Evolutionary conservation across 2,329 filamentous ascomycete genomes (phyloP), one percentile per base, ranked within the genome.

Genomic region (Triangularia setosa): DNA sequence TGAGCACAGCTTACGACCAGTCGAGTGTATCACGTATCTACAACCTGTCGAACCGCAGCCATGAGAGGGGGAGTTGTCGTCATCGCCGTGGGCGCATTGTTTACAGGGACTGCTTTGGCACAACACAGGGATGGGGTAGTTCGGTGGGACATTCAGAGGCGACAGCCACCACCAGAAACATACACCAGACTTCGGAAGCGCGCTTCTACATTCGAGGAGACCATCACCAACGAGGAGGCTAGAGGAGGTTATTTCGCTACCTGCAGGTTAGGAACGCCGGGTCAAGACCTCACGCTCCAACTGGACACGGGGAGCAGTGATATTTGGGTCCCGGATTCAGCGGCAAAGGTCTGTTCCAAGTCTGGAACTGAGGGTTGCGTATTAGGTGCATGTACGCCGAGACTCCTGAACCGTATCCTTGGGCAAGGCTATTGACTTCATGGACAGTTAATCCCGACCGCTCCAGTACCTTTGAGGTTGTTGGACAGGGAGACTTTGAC

Each of bases 251-350:
- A 88, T 72, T 87, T 86, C 70, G 81, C 83, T 18, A 81, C 81
- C 23, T 82, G 87, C 65, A 75, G 77, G 25, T 72, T 89, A 24
- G 87, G 87, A 18, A 87, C 82, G 6, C 86, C 87, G 0, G 74
- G 76, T 12, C 87, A 89, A 71, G 74, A 80, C 3, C 65, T 89
- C 48, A 82, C 79, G 1, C 74, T 89, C 60, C 84, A 87, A 72
- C 78, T 89, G 54, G 87, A 89, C 74, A 89, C 87, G 0, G 87
- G 86, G 52, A 88, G 85, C 70, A 87, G 85, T 66, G 87, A 90
- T 75, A 81, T 86, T 23, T 89, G 87, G 87, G 80, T 89, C 44
- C 80, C 82, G 14, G 72, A 61, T 30, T 65, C 63, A 4, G 9
- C 25, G 1, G 60, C 61, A 3, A 24, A 48, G 14, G 64, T 68